Conservation (phyloP, 2,329 filamentous ascomycete genomes). For the Colletotrichum noveboracense region DNA sequence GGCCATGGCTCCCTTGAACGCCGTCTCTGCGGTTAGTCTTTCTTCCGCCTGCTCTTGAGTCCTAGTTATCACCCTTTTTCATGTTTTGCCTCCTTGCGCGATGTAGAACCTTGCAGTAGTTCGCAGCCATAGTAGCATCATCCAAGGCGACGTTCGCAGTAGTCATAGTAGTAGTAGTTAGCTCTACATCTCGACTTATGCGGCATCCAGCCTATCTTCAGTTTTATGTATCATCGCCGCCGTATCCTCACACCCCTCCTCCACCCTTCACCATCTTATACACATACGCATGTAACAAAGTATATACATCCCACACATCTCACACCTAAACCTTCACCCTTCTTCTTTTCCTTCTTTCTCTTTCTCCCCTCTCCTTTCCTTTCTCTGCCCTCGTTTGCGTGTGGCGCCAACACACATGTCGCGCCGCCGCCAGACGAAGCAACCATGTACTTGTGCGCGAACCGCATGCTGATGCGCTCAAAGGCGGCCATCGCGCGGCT, state of each 20-base stretch:
- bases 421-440: not conserved
- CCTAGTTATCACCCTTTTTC: not conserved
- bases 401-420: not conserved
- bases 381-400: not conserved
- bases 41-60: not conserved
- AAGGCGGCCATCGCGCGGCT: slow-evolving; percentile 66
- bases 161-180: not conserved
- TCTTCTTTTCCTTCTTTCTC: not conserved
- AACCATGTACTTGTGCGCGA: slow-evolving; percentile 22
- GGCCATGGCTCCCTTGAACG: slow-evolving; percentile 62
- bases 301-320: not conserved
- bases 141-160: not conserved
- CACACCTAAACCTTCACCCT: not conserved
- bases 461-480: slow-evolving; percentile 22
- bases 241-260: slow-evolving; percentile 1
- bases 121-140: not conserved
- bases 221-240: not conserved
- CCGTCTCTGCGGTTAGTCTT: slow-evolving; percentile 57
- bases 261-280: not conserved
- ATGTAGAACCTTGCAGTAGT: not conserved
- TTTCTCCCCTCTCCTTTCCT: not conserved
- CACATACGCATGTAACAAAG: too few species aligned
- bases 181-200: not conserved
- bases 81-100: not conserved
- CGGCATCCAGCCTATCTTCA: not conserved